Evolutionary conservation across 495 filamentous ascomycete genomes (phyloP), one percentile per base, ranked within the genome.

Genomic region (Xylaria flabelliformis): DNA sequence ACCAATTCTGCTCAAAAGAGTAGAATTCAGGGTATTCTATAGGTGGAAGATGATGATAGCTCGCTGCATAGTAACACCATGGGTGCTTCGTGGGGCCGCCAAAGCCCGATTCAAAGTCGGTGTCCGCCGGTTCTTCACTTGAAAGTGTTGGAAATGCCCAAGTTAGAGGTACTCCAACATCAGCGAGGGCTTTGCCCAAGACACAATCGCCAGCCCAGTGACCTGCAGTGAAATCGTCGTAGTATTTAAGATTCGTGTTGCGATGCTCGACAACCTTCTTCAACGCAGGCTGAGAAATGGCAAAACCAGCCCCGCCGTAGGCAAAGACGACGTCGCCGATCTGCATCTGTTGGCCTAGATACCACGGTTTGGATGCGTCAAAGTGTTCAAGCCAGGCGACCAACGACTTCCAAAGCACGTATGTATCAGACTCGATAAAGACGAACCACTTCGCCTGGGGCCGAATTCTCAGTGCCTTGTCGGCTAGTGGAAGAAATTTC

Each of bases 401-500:
- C 64, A 91, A 69, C 32, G 85, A 87, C 72, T 82, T 77, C 88
- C 88, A 90, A 61, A 90, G 78, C 10, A 90, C 77, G 73, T 89
- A 91, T 6, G 88, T 89, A 73, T 92, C 90, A 0, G 86, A 86
- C 72, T 91, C 90, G 69, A 90, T 85, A 80, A 91, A 90, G 63
- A 91, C 82, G 72, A 85, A 92, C 90, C 89, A 92, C 42, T 87
- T 83, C 56, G 83, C 84, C n/a, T 86, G 71, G n/a, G 85, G 83
- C 46, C 77, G 77, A 67, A 80, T 73, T 32, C 78, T 74, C 50
- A 83, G 80, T 21, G 88, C 84, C 29, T 87, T 82, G 17, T 86
- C 82, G 68, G 90, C 83, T 80, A 90, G 85, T 17, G 88, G 88
- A 10, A 91, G 82, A 77, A 91, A 91, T 76, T 91, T 91, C 85